Evolutionary conservation across 768 basidiomycete species (phyloP).

Genomic region (Tricholoma sp.): DNA sequence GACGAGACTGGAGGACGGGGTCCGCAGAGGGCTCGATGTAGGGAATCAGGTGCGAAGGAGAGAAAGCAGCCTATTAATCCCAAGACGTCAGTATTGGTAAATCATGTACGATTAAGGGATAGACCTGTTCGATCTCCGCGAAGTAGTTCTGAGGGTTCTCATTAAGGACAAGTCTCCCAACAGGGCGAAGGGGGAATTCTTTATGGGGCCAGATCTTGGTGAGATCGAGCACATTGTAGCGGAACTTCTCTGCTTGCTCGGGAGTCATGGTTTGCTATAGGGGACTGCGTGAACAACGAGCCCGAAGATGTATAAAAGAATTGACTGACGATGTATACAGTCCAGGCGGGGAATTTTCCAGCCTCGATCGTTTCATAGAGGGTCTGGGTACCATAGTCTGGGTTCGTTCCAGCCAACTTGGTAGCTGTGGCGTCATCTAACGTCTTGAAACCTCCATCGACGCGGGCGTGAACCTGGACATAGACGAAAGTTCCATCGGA

Average conservation of each 20-base stretch:
- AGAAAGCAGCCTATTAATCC: constrained; percentile 61
- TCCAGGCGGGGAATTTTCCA: constrained; percentile 82
- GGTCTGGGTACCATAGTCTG: constrained; percentile 78
- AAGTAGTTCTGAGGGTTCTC: constrained; percentile 86
- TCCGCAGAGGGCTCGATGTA: constrained; percentile 90
- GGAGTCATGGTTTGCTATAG: constrained; percentile 87
- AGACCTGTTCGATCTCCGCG: constrained; percentile 89
- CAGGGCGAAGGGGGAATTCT: constrained; percentile 81
- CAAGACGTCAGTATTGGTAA: constrained; percentile 20
- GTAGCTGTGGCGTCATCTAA: constrained; percentile 63
- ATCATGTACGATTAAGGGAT: constrained; percentile 17
- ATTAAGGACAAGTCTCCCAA: constrained; percentile 83
- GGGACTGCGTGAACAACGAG: neutral
- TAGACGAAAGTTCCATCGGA: constrained; percentile 81
- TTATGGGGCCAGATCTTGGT: constrained; percentile 91
- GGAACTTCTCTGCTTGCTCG: constrained; percentile 85
- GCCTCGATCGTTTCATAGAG: constrained; percentile 82
- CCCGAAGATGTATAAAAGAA: no score
- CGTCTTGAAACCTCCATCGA: constrained; percentile 82
- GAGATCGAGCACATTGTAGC: constrained; percentile 86
- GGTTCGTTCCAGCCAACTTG: constrained; percentile 65
- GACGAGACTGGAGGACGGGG: constrained; percentile 89
- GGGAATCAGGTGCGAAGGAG: constrained; percentile 82
- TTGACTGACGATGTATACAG: constrained; percentile 69
- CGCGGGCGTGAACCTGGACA: constrained; percentile 78